Evolutionary conservation across 106 monocot genomes (phyloP).

Genomic region (Allium cepa): DNA sequence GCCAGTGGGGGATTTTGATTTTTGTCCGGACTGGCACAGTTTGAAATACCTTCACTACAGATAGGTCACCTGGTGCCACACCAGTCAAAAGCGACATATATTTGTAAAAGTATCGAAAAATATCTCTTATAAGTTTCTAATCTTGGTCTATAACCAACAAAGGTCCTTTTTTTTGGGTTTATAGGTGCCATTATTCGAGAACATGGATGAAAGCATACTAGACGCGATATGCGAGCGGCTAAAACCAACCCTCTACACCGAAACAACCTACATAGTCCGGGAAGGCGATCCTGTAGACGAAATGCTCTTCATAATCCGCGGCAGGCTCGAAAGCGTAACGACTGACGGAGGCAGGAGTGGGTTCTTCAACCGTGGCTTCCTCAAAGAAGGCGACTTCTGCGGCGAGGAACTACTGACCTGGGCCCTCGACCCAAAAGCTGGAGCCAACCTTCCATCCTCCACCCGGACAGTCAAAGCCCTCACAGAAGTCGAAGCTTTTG

Average conservation of each 20-base stretch:
- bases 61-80: too few relatives aligned
- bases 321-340: constrained; percentile 60
- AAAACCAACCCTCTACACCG: constrained; percentile 59
- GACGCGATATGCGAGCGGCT: constrained; percentile 74
- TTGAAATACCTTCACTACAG: too few relatives aligned
- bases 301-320: constrained; percentile 72
- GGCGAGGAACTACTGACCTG: constrained; percentile 81
- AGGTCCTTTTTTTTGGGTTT: not conserved
- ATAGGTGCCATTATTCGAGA: constrained; percentile 66
- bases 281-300: constrained; percentile 88
- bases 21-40: too few relatives aligned
- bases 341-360: constrained; percentile 79
- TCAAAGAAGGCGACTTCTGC: constrained; percentile 64
- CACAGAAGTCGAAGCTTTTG: constrained; percentile 77
- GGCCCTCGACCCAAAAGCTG: constrained; percentile 71
- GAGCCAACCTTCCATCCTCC: constrained; percentile 57
- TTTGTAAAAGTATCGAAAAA: too few relatives aligned
- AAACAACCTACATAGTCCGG: constrained; percentile 42
- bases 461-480: constrained; percentile 62
- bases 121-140: not conserved
- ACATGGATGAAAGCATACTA: constrained; percentile 63
- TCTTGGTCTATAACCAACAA: not conserved
- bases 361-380: constrained; percentile 53
- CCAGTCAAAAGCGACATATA: too few relatives aligned
- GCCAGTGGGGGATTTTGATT: too few relatives aligned